Evolutionary conservation across 345 rosid genomes (phyloP), one percentile per base, ranked within the genome.

Genomic region (Hevea brasiliensis): DNA sequence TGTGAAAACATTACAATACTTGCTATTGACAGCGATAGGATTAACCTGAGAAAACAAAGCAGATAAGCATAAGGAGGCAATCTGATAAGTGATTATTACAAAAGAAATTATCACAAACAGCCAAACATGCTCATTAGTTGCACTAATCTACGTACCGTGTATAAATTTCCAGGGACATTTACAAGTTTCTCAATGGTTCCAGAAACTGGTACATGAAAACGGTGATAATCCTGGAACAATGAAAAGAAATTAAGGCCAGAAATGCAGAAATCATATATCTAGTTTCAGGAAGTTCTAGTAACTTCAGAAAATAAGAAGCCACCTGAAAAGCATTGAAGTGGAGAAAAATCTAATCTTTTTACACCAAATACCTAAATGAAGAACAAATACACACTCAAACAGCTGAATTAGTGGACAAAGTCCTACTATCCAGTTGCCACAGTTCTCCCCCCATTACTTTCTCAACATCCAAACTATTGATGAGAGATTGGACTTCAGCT

Each of bases 11-110:
- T 94, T 94, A 78, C 98, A 94, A 47, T 94, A 94, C 79, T 89
- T 87, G 84, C 98, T 92, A 73, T 94, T 92, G 51, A 94, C 94
- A 21, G 98, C 98, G 48, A 94, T 90, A 3, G 98, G 98, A 76
- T 94, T 94, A 81, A 94, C 98, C 98, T 94, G 72, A 72, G 72
- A 61, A 67, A 76, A 65, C 11, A 35, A 69, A 69, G 8, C 54
- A 56, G 61, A 56, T 24, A 37, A 45, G 62, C 64, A 23, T 59
- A 48, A 57, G 68, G 74, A 69, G 0, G 54, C 23, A 71, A 2
- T 10, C 45, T 17, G n/a, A 11, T 29, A 20, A 71, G n/a, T n/a
- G n/a, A n/a, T n/a, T n/a, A n/a, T 6, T 47, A 42, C 23, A 37
- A 51, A 64, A 63, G 21, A 41, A 45, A 44, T 57, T 71, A 68